Evolutionary conservation across 306 rosid genomes (phyloP).

Genomic region (Lupinus albus): DNA sequence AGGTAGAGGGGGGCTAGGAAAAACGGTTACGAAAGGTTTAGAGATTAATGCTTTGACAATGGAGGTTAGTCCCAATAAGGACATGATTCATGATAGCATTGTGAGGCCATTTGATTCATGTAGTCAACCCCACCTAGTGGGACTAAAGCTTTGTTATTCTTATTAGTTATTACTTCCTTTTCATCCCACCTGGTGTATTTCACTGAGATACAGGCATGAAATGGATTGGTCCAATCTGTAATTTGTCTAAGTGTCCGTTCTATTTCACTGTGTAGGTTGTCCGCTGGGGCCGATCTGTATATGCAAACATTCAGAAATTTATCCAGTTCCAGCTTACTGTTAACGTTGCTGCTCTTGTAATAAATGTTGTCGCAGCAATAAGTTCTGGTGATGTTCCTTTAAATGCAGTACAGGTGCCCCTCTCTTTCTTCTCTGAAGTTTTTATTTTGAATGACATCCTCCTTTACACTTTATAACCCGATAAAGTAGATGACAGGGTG

Average conservation of each 20-base stretch:
- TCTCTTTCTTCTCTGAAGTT: constrained; percentile 31
- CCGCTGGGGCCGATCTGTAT: constrained; percentile 99
- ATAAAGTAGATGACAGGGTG: constrained; percentile 27
- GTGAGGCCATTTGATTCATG: too few species aligned
- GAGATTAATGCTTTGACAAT: too few species aligned
- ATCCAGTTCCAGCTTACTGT: constrained; percentile 98
- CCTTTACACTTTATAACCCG: constrained; percentile 25
- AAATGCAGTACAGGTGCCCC: constrained; percentile 83
- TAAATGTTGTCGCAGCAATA: constrained; percentile 91
- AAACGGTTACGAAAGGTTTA: too few species aligned
- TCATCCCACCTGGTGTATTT: too few species aligned
- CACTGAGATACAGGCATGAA: constrained; percentile 16
- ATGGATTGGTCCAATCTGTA: constrained; percentile 31
- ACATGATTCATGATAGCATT: too few species aligned
- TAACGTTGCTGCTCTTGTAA: constrained; percentile 94
- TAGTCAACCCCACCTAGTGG: too few species aligned
- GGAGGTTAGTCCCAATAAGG: too few species aligned
- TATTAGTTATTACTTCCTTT: too few species aligned
- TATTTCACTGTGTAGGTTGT: constrained; percentile 69
- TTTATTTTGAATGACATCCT: constrained; percentile 22
- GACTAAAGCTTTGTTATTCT: too few species aligned
- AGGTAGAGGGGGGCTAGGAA: too few species aligned
- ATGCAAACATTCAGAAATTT: constrained; percentile 96
- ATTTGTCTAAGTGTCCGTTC: constrained; percentile 21
- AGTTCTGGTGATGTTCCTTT: constrained; percentile 82